Evolutionary conservation across 306 rosid genomes (phyloP).

Genomic region (Ziziphus jujuba): DNA sequence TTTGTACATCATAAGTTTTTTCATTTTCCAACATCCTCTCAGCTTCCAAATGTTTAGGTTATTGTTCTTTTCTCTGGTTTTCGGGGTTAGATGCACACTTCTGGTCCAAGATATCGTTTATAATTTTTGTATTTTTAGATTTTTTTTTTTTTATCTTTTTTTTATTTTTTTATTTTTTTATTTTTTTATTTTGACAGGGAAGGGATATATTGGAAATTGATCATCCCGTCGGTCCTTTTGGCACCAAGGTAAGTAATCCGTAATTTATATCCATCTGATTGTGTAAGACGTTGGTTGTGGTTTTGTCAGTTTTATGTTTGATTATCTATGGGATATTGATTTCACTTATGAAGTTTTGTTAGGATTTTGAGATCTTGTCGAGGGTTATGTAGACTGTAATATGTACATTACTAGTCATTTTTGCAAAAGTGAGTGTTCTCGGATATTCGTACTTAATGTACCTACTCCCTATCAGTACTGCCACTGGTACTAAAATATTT

Average conservation of each 20-base stretch:
- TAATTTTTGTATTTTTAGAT: too few species aligned
- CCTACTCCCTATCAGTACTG: not conserved
- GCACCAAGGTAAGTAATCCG: conserved; percentile 69
- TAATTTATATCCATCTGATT: not conserved
- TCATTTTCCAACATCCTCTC: not conserved
- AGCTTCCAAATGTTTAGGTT: not conserved
- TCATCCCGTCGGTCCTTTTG: conserved; percentile 76
- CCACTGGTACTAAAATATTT: not conserved
- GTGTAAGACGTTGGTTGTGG: not conserved
- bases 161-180: not conserved
- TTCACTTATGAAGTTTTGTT: too few species aligned
- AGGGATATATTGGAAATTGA: conserved; percentile 50
- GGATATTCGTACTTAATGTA: too few species aligned
- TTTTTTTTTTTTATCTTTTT: not conserved
- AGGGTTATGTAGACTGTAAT: too few species aligned
- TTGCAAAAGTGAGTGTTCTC: too few species aligned
- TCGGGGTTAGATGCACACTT: not conserved
- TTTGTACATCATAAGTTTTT: not conserved
- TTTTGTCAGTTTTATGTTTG: not conserved
- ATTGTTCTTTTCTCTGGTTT: not conserved
- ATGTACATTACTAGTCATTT: too few species aligned
- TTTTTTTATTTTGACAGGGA: conserved; percentile 48
- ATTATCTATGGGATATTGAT: too few species aligned
- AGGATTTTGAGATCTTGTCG: too few species aligned
- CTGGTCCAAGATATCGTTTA: too few species aligned